These are phyloP conservation scores for Boletus rufocinnamomeus DNA, from an alignment of 768 basidiomycete species.

Conservation along the genomic window DNA sequence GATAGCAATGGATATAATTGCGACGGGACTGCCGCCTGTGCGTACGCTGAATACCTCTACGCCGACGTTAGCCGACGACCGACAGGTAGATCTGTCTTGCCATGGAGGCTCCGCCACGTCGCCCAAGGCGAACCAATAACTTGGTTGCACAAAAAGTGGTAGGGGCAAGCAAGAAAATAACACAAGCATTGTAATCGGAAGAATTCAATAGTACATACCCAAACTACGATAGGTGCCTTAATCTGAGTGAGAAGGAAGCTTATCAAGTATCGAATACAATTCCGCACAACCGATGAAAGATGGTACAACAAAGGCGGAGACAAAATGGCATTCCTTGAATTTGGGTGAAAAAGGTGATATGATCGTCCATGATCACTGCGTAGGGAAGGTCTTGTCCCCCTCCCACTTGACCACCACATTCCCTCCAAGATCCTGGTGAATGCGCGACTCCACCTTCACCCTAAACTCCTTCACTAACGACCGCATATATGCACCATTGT, in stretches of 20 bases:
- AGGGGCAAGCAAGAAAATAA: too few relatives aligned
- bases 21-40: neutral
- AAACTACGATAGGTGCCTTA: neutral
- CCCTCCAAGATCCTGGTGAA: conserved; percentile 6
- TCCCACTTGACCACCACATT: conserved; percentile 3
- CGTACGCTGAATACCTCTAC: neutral
- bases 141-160: too few relatives aligned
- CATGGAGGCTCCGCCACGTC: neutral
- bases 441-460: neutral
- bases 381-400: conserved; percentile 15
- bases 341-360: neutral
- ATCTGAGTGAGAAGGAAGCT: neutral
- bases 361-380: neutral
- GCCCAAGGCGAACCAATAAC: too few relatives aligned
- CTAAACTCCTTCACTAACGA: conserved; percentile 1
- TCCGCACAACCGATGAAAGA: neutral
- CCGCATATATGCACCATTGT: conserved; percentile 3
- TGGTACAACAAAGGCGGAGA: neutral
- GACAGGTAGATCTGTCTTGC: neutral
- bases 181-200: too few relatives aligned
- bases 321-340: neutral
- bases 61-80: neutral
- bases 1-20: neutral
- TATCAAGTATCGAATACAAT: neutral
- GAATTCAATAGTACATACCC: too few relatives aligned